These are phyloP conservation scores for Ceratocystis harringtonii DNA, from an alignment of 2,329 filamentous ascomycete genomes.

Conservation along the genomic window DNA sequence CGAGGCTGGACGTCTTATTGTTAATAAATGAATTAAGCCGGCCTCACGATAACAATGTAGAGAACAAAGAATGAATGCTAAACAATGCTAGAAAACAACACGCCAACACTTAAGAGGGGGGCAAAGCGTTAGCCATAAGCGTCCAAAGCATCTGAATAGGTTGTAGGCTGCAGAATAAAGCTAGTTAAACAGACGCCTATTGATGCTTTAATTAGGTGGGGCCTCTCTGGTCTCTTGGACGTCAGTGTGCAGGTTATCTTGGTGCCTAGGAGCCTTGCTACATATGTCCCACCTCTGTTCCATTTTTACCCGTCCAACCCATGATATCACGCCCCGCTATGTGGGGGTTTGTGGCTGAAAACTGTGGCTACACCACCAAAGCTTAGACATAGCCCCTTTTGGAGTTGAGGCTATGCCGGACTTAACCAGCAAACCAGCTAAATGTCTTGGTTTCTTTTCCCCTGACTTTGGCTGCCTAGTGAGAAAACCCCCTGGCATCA, in stretches of 20 bases:
- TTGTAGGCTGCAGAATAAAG: neutral
- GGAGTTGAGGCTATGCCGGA: neutral
- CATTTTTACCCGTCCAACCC: neutral
- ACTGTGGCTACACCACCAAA: neutral
- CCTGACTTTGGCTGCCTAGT: neutral
- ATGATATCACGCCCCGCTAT: too few relatives aligned
- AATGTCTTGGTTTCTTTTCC: neutral
- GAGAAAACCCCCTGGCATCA: neutral
- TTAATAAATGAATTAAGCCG: neutral
- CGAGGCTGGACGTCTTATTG: neutral
- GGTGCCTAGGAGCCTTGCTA: neutral
- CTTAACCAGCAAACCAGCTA: neutral
- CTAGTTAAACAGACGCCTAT: neutral
- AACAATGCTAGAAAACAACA: neutral
- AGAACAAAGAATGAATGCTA: neutral
- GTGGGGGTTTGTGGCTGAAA: neutral
- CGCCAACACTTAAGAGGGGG: neutral
- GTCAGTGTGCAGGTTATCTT: conserved; percentile 3
- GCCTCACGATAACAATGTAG: neutral
- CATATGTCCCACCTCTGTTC: neutral
- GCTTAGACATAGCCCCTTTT: too few relatives aligned
- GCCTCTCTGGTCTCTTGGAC: neutral
- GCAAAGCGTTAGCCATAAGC: neutral
- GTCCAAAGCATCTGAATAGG: neutral
- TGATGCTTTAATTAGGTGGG: neutral